A percentile compares a stretch with the other conserved stretches of the same genome.
Evolutionary conservation across 2,329 filamentous ascomycete species (phyloP).

Genomic region (Cladosporium halotolerans): DNA sequence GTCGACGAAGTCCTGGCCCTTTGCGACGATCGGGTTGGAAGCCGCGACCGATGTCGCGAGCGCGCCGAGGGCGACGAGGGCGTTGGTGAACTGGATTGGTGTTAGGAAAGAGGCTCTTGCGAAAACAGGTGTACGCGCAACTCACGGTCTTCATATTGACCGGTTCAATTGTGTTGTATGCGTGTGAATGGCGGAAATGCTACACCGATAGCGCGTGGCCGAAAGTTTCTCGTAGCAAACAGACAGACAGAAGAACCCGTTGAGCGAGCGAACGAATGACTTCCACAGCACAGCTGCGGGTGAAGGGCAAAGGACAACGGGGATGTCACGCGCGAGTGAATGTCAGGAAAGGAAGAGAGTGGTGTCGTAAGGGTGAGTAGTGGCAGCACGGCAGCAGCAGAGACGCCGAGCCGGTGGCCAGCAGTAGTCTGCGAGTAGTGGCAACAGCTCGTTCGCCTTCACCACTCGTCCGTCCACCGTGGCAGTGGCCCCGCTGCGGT

Average conservation of each 20-base stretch:
- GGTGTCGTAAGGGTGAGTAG: neutral
- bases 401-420: too few relatives aligned
- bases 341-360: neutral
- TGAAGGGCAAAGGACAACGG: neutral
- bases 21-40: slow-evolving; percentile 51
- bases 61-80: slow-evolving; percentile 11
- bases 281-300: slow-evolving; percentile 7
- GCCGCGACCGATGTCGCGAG: slow-evolving; percentile 35
- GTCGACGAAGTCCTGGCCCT: slow-evolving; percentile 57
- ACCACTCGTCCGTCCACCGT: too few relatives aligned
- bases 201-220: neutral
- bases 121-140: neutral
- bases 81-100: slow-evolving; percentile 1
- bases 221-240: neutral
- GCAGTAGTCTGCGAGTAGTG: too few relatives aligned
- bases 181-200: neutral
- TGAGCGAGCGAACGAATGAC: neutral
- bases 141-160: slow-evolving; percentile 5
- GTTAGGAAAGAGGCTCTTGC: neutral
- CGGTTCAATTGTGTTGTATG: neutral
- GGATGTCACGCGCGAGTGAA: neutral
- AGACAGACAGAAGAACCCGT: too few relatives aligned
- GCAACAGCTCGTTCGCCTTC: too few relatives aligned
- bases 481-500: too few relatives aligned
- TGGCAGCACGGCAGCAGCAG: neutral